phyloP scores from a whole-genome alignment of 2,329 filamentous ascomycete genomes.

The Epichloe bromicola region DNA sequence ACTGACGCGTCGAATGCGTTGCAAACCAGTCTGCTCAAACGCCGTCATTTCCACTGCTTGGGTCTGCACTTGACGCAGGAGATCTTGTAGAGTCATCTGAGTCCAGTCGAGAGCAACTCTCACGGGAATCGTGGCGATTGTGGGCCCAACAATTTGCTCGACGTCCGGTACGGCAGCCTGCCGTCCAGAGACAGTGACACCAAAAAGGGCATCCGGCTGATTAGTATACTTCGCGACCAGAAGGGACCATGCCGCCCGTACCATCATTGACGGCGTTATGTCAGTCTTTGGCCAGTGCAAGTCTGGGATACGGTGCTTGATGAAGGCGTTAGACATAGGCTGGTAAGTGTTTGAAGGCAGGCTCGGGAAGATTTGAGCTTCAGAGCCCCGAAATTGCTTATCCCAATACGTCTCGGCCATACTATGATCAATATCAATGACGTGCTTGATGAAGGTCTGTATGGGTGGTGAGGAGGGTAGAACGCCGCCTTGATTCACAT shows the following conservation, averaged over 20 bases:
- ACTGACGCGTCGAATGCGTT: conserved; percentile 6
- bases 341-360: conserved; percentile 2
- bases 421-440: not conserved
- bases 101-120: conserved; percentile 16
- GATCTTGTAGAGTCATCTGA: conserved; percentile 19
- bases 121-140: conserved; percentile 16
- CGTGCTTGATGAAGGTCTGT: conserved; percentile 1
- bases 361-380: conserved; percentile 2
- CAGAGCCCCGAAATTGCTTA: conserved; percentile 11
- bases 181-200: conserved; percentile 13
- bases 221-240: conserved; percentile 22
- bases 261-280: conserved; percentile 8
- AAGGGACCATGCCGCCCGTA: conserved; percentile 16
- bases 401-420: not conserved
- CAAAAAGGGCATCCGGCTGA: conserved; percentile 18
- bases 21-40: conserved; percentile 10
- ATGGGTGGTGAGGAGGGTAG: not conserved
- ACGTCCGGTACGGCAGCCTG: conserved; percentile 12
- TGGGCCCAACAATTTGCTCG: conserved; percentile 14
- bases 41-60: conserved; percentile 7
- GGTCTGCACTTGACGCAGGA: conserved; percentile 22
- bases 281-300: conserved; percentile 3
- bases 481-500: conserved; percentile 8
- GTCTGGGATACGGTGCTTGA: conserved; percentile 1
- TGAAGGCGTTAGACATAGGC: not conserved